Percentiles rank a stretch among this genome's conserved stretches.
phyloP scores from a whole-genome alignment of 1,139 yeast genomes.

The Eremothecium cymbalariae region DNA sequence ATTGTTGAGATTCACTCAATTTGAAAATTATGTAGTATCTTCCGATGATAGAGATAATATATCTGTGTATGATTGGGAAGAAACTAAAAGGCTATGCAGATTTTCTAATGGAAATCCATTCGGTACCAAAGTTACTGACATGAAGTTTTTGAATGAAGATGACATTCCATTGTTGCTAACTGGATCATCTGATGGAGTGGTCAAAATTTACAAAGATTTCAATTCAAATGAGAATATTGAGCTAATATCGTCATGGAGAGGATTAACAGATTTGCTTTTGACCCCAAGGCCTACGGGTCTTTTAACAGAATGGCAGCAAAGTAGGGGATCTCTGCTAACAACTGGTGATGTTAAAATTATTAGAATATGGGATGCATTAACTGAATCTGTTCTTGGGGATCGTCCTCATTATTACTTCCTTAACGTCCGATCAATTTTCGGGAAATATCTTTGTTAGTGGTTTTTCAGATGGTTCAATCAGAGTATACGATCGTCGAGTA shows the following conservation, averaged over 20 bases:
- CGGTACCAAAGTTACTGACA: conserved; percentile 82
- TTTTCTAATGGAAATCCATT: conserved; percentile 81
- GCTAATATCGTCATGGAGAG: conserved; percentile 86
- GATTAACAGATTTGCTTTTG: conserved; percentile 71
- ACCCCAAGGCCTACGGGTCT: conserved; percentile 81
- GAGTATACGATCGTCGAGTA: conserved; percentile 85
- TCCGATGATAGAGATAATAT: conserved; percentile 81
- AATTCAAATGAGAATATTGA: conserved; percentile 50
- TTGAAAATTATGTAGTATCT: conserved; percentile 74
- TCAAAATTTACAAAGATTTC: conserved; percentile 75
- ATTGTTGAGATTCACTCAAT: conserved; percentile 73
- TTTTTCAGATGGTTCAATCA: conserved; percentile 82
- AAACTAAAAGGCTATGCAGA: conserved; percentile 46
- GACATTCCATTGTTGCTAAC: conserved; percentile 76
- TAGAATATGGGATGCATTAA: conserved; percentile 92
- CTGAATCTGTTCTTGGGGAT: conserved; percentile 79
- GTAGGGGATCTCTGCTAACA: conserved; percentile 80
- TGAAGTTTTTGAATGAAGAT: conserved; percentile 84
- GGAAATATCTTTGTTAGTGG: conserved; percentile 92
- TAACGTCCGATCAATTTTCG: conserved; percentile 92
- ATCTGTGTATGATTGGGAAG: conserved; percentile 85
- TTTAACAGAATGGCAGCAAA: conserved; percentile 94
- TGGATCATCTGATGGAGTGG: conserved; percentile 91
- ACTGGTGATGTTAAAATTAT: conserved; percentile 94
- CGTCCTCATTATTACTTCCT: conserved; percentile 81